Evolutionary conservation across 345 rosid species (phyloP).

Genomic region (Eutrema heterophyllum): DNA sequence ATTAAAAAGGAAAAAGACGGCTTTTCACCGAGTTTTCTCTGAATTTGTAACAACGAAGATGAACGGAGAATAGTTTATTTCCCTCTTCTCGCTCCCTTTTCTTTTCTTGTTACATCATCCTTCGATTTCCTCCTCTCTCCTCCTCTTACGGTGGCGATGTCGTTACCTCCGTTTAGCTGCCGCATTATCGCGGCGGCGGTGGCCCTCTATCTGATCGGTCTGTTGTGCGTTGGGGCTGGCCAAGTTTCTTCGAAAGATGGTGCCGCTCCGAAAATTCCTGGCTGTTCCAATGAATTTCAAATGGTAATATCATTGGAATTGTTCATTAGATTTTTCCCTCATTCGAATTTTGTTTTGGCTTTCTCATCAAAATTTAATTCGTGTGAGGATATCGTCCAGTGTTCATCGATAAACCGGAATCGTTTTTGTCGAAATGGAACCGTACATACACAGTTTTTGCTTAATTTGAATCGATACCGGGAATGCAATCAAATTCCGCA

Average conservation of each 20-base stretch:
- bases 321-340: neutral
- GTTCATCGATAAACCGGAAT: neutral
- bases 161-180: conserved; percentile 21
- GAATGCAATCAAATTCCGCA: neutral
- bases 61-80: conserved; percentile 21
- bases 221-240: conserved; percentile 10
- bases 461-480: neutral
- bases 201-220: conserved; percentile 5
- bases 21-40: conserved; percentile 13
- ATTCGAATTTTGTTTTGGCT: neutral
- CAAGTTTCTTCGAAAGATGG: conserved; percentile 3
- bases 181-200: conserved; percentile 20
- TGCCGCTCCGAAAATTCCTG: conserved; percentile 15
- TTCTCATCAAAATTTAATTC: neutral
- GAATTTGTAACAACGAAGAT: conserved; percentile 16
- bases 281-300: conserved; percentile 24
- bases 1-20: neutral
- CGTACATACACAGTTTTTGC: no score
- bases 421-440: neutral
- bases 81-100: neutral
- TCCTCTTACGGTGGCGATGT: conserved; percentile 26
- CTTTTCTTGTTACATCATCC: neutral
- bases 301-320: conserved; percentile 19
- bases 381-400: neutral
- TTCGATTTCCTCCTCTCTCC: neutral